A percentile compares a stretch with the other conserved stretches of the same genome.
Evolutionary conservation across 441 rosid species (phyloP).

Genomic region (Kokia cookei): DNA sequence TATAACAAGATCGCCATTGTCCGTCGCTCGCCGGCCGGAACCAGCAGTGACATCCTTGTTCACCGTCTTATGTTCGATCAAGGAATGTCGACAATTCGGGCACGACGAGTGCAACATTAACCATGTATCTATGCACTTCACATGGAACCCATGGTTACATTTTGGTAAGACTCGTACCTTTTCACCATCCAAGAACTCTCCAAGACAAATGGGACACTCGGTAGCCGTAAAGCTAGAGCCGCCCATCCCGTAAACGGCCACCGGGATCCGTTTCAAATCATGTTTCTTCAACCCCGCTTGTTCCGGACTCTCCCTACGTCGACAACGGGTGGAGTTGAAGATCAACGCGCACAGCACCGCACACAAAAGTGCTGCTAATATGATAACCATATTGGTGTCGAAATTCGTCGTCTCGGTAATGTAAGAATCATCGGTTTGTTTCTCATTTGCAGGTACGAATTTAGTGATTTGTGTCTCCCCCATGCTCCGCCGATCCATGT

Average conservation of each 20-base stretch:
- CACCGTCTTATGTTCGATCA: neutral
- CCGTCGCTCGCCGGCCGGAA: neutral
- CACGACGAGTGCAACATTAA: conserved; percentile 69
- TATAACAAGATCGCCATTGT: neutral
- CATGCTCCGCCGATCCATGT: conserved; percentile 20
- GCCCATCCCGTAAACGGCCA: conserved; percentile 39
- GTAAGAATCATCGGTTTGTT: conserved; percentile 24
- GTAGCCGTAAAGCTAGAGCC: conserved; percentile 40
- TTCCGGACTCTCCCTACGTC: conserved; percentile 25
- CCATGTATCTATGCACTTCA: conserved; percentile 77
- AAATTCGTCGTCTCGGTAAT: conserved; percentile 32
- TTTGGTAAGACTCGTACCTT: conserved; percentile 67
- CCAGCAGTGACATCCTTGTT: neutral
- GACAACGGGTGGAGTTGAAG: conserved; percentile 41
- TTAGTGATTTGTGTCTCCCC: conserved; percentile 6
- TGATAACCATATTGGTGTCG: conserved; percentile 56
- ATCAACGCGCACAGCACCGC: conserved; percentile 43
- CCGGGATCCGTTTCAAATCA: conserved; percentile 53
- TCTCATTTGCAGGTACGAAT: conserved; percentile 9
- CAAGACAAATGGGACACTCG: conserved; percentile 81
- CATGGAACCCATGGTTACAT: conserved; percentile 80
- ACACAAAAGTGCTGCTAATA: conserved; percentile 45
- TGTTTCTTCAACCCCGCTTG: conserved; percentile 50
- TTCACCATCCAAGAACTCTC: conserved; percentile 61
- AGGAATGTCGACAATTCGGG: conserved; percentile 55